phyloP scores from a whole-genome alignment of 768 basidiomycete species.

The Naematelia aurantialba region DNA sequence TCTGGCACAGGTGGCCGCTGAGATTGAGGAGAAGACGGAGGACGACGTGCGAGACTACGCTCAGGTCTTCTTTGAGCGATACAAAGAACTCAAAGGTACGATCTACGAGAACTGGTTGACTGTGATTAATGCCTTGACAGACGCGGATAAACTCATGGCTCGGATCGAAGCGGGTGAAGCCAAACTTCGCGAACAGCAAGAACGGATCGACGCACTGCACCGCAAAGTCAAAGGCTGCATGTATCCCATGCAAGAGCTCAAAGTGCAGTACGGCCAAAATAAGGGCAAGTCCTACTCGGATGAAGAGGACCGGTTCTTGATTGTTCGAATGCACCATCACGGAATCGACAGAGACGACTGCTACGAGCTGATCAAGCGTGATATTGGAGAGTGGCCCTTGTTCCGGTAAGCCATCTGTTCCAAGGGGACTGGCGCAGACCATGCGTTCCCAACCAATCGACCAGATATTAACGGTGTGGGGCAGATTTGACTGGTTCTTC shows the following conservation, averaged over 20 bases:
- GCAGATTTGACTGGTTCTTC: slow-evolving; percentile 90
- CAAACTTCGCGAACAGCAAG: slow-evolving; percentile 72
- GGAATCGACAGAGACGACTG: slow-evolving; percentile 78
- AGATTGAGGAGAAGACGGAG: slow-evolving; percentile 73
- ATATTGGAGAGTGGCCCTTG: slow-evolving; percentile 92
- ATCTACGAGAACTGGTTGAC: not conserved
- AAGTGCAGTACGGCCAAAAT: slow-evolving; percentile 84
- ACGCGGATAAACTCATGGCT: slow-evolving; percentile 73
- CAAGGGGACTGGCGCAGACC: not conserved
- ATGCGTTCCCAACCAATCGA: not conserved
- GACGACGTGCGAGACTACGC: slow-evolving; percentile 77
- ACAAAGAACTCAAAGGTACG: slow-evolving; percentile 75
- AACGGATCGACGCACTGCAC: slow-evolving; percentile 66
- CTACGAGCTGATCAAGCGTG: slow-evolving; percentile 91
- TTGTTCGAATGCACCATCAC: slow-evolving; percentile 83
- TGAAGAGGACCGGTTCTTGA: slow-evolving; percentile 92
- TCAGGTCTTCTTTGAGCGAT: slow-evolving; percentile 79
- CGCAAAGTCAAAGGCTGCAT: slow-evolving; percentile 77
- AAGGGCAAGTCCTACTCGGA: slow-evolving; percentile 96
- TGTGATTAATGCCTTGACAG: slow-evolving; percentile 51
- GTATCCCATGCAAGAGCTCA: slow-evolving; percentile 95
- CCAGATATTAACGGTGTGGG: not conserved
- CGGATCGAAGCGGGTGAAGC: slow-evolving; percentile 85
- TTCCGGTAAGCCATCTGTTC: slow-evolving; percentile 58
- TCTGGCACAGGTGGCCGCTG: slow-evolving; percentile 61